Base-by-base conservation (phyloP, 352 stramenopile genomes). In the Pythium angustatum region DNA sequence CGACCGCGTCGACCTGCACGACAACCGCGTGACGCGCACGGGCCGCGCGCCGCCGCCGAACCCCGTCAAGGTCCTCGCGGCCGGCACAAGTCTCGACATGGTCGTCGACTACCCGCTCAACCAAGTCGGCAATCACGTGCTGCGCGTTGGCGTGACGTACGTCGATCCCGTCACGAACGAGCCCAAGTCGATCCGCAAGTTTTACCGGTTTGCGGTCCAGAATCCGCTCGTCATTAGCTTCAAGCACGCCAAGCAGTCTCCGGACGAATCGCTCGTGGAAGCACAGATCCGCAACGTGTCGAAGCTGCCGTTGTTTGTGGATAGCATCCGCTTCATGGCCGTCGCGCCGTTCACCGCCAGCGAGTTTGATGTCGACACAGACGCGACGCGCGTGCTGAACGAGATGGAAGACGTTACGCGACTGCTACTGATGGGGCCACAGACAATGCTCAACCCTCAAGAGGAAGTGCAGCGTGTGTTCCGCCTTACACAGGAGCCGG, bases 131-230 rank as follows among this genome's bases (percentile, higher is more conserved):
- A 96, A 93, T 53, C 87, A 94, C 48, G 88, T 94, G 49, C 69
- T 96, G 7, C 85, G 87, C 10, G 87, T 96, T 0, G 85, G 87
- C 5, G 87, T 96, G 17, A 73, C 77, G 47, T 96, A 94, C 62
- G 59, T 78, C 28, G 85, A 94, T 34, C 85, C 85, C 5, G 45
- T 88, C 31, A 90, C 87, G 22, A 81, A 79, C 14, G 87, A 96
- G 59, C 78, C 72, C 57, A 94, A 95, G 64, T 94, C 85, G 22
- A 68, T 97, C 30, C 88, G 88, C 38, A 97, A 97, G 70, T 97
- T 97, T 56, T 97, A 97, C 62, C 83, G 88, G 0, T 97, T 97
- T 49, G 85, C 79, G 1, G 90, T 97, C 48, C 86, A 96, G 36
- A 96, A 97, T 62, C 90, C 90, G 34, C 64, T 97, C 34, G 81